A percentile compares a stretch with the other conserved stretches of the same genome.
These are phyloP conservation scores for Colletotrichum musicola DNA, from an alignment of 2,329 filamentous ascomycete species.

Conservation along the genomic window DNA sequence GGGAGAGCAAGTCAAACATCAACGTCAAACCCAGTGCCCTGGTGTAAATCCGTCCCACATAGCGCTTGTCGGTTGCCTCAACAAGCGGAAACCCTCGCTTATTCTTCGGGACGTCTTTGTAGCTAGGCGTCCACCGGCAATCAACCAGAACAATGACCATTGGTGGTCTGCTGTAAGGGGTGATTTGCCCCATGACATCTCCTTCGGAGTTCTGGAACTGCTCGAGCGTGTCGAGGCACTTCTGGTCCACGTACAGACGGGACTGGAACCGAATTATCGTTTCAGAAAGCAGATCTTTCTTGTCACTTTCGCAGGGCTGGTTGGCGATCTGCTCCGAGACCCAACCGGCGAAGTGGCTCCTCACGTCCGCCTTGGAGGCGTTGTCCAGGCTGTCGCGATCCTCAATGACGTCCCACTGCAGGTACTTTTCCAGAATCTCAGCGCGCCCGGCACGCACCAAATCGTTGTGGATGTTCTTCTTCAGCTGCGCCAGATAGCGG, in stretches of 20 bases:
- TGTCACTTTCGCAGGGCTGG: background rate
- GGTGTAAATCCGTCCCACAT: too few relatives aligned
- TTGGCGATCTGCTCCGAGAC: background rate
- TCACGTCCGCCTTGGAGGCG: slow-evolving; percentile 17
- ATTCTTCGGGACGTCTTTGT: too few relatives aligned
- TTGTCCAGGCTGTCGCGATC: slow-evolving; percentile 22
- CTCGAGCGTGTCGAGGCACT: slow-evolving; percentile 3
- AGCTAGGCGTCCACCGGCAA: too few relatives aligned
- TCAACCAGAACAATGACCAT: too few relatives aligned
- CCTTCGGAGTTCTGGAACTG: background rate
- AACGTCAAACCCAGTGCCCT: too few relatives aligned
- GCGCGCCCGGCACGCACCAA: slow-evolving; percentile 1
- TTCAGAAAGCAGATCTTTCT: too few relatives aligned
- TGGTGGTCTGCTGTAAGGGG: too few relatives aligned
- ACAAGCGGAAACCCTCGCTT: too few relatives aligned
- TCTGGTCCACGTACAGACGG: slow-evolving; percentile 16
- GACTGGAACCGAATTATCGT: background rate
- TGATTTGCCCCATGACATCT: too few relatives aligned
- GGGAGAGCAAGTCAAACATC: too few relatives aligned
- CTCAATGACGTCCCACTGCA: slow-evolving; percentile 22
- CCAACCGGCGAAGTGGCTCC: background rate
- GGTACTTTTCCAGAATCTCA: slow-evolving; percentile 13
- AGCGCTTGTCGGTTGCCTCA: too few relatives aligned
- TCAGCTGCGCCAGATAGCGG: slow-evolving; percentile 13
- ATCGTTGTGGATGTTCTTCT: background rate